Base-by-base conservation (phyloP, 345 rosid genomes). In the Acer campestre region DNA sequence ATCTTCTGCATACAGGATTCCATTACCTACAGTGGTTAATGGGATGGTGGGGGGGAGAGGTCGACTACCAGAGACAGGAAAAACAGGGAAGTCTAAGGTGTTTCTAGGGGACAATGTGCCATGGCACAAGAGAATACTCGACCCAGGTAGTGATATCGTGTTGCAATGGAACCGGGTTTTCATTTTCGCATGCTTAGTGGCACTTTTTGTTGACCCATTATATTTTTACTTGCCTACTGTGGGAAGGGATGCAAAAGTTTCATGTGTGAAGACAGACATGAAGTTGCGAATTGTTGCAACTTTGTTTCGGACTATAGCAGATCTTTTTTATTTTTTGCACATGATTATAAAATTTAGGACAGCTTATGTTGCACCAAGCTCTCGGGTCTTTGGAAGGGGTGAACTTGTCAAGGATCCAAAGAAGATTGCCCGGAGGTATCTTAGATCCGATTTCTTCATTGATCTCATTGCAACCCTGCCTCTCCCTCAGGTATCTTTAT, bases 341-440 rank as follows among this genome's bases (percentile, higher is more conserved):
- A 86, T 93, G 84, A 74, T 95, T 67, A 82, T 95, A 69, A 93
- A 95, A 83, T 93, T 95, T 75, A 89, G 98, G 83, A 95, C 98
- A 0, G 98, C 95, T 76, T 95, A 85, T 73, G 82, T 93, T 12
- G 97, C 98, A 0, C 97, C 97, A 0, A 92, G 90, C 78, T 84
- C 98, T 81, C 84, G 97, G 64, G 93, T 95, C 51, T 95, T 95
- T 79, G 97, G 98, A 49, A 90, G 94, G 90, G 98, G 98, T 59
- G 98, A 95, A 77, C 94, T 95, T 77, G 98, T 95, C 65, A 93
- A 88, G 98, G 95, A 93, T 80, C 90, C 98, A 0, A 90, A 90
- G 86, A 84, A 85, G 78, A 91, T 92, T 68, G 94, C 97, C 16
- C 62, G 76, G 83, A 89, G 87, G 80, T 95, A 95, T 82, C 77